Evolutionary conservation across 2,329 filamentous ascomycete species (phyloP).

Genomic region (Penicillium occitanis): DNA sequence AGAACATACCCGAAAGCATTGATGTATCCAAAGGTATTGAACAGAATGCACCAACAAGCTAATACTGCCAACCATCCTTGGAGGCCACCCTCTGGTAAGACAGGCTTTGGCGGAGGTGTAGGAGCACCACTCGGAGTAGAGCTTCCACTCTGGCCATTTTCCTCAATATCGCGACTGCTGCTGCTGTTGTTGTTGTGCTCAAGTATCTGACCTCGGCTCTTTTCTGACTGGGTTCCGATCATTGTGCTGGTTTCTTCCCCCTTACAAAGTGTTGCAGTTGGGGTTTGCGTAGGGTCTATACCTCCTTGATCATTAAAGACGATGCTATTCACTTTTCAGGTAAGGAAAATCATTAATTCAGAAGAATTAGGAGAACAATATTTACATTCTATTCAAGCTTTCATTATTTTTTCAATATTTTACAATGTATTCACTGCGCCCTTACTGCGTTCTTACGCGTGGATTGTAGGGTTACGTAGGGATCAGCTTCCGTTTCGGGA

Average conservation of each 20-base stretch:
- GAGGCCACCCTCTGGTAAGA: slow-evolving; percentile 13
- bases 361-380: not conserved
- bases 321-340: not conserved
- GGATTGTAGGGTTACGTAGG: slow-evolving; percentile 7
- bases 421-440: not conserved
- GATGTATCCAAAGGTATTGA: slow-evolving; percentile 21
- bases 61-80: slow-evolving; percentile 16
- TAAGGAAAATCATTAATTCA: not conserved
- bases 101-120: not conserved
- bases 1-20: slow-evolving; percentile 21
- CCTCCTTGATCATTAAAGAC: not conserved
- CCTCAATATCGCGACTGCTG: not conserved
- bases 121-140: not conserved
- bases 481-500: slow-evolving; percentile 10
- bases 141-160: not conserved
- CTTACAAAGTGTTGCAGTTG: too few relatives aligned
- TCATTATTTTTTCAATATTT: not conserved
- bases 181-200: not conserved
- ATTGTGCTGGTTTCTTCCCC: not conserved
- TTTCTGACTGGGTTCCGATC: not conserved
- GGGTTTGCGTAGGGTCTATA: not conserved
- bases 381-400: not conserved
- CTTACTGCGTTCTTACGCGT: not conserved
- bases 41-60: slow-evolving; percentile 20
- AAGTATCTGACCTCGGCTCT: not conserved